A percentile compares a stretch with the other conserved stretches of the same genome.
phyloP scores from a whole-genome alignment of 2,329 filamentous ascomycete species.

The Polychaeton citri region DNA sequence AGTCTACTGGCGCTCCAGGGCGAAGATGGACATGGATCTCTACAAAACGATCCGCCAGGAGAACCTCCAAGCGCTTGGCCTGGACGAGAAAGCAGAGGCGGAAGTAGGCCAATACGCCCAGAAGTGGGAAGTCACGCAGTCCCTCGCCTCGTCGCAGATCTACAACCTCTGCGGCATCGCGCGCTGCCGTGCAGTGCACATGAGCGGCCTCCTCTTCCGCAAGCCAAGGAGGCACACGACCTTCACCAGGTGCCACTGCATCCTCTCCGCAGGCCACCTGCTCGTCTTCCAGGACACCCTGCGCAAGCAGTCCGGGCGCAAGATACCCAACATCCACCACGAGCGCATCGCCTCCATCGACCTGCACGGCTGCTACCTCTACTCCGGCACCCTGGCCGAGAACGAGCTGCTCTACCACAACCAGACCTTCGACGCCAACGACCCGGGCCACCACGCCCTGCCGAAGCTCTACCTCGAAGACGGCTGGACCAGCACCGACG shows the following conservation, averaged over 20 bases:
- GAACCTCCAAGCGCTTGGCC: constrained; percentile 46
- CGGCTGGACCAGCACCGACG: constrained; percentile 48
- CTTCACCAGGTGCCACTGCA: constrained; percentile 47
- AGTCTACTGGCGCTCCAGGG: constrained; percentile 49
- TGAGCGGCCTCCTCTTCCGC: constrained; percentile 49
- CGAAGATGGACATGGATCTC: constrained; percentile 41
- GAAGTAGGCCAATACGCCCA: constrained; percentile 51
- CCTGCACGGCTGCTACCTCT: constrained; percentile 51
- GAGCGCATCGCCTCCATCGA: constrained; percentile 46
- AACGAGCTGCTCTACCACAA: constrained; percentile 51
- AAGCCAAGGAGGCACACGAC: constrained; percentile 50
- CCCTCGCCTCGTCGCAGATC: constrained; percentile 48
- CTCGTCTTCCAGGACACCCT: constrained; percentile 49
- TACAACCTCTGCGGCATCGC: constrained; percentile 57
- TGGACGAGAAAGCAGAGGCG: constrained; percentile 54
- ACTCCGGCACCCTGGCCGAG: constrained; percentile 49
- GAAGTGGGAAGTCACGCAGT: constrained; percentile 55
- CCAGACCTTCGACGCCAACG: constrained; percentile 49
- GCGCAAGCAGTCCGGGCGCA: constrained; percentile 40
- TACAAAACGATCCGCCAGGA: constrained; percentile 43
- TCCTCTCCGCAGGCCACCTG: constrained; percentile 47
- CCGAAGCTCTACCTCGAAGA: constrained; percentile 49
- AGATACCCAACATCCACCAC: constrained; percentile 48
- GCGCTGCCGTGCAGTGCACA: constrained; percentile 47
- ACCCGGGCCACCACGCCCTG: constrained; percentile 45